phyloP scores from a whole-genome alignment of 257 asterid species.

The Solanum tacnaense region DNA sequence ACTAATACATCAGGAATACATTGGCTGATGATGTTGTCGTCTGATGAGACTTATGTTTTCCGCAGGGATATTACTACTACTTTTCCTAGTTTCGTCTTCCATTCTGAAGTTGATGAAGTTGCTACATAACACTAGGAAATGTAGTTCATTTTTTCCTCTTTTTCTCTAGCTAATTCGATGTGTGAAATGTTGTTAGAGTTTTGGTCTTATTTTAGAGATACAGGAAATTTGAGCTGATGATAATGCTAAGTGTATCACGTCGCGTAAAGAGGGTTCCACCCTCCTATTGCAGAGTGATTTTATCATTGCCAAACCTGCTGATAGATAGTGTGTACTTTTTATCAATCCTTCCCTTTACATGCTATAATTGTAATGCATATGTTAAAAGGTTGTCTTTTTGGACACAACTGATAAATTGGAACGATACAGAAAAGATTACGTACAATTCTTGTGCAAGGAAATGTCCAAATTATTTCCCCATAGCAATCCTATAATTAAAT shows the following conservation, averaged over 20 bases:
- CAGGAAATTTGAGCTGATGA: neutral
- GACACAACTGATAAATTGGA: neutral
- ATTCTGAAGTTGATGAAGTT: conserved; percentile 81
- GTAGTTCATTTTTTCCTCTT: neutral
- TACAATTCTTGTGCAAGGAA: neutral
- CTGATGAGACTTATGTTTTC: neutral
- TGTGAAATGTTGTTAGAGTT: neutral
- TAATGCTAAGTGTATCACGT: neutral
- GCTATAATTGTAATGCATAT: neutral
- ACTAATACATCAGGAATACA: neutral
- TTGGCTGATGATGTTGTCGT: neutral
- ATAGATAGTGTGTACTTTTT: neutral
- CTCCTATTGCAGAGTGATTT: neutral
- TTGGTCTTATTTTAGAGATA: neutral
- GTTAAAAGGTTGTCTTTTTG: neutral
- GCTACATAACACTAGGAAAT: conserved; percentile 38
- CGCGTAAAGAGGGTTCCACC: neutral
- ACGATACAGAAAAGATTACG: neutral
- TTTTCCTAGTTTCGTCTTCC: conserved; percentile 76
- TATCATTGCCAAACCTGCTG: neutral
- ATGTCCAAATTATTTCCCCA: neutral
- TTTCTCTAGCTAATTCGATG: neutral
- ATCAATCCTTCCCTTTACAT: neutral
- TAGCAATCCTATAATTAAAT: neutral
- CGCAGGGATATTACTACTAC: conserved; percentile 87